These are phyloP conservation scores for Porcisia hertigi DNA, from an alignment of 208 protist genomes.

Conservation along the genomic window DNA sequence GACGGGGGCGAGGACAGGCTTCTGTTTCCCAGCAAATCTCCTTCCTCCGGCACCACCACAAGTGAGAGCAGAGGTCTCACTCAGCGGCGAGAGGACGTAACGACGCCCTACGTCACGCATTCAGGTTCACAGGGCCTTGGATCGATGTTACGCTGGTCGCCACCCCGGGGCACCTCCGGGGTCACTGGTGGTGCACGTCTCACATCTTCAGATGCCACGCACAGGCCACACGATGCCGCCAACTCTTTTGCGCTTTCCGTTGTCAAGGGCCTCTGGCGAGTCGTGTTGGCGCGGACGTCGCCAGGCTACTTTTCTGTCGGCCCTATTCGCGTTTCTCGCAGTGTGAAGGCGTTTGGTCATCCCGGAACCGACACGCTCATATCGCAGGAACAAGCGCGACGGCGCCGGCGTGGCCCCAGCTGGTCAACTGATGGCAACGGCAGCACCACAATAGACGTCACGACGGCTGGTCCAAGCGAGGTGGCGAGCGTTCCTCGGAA, in stretches of 20 bases:
- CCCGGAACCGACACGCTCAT: neutral
- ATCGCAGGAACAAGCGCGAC: neutral
- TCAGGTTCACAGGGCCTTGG: neutral
- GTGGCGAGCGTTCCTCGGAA: neutral
- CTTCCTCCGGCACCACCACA: neutral
- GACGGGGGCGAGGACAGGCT: constrained; percentile 13
- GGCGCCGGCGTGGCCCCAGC: neutral
- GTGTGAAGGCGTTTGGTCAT: neutral
- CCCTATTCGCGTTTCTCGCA: neutral
- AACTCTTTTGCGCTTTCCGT: neutral
- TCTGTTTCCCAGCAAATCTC: constrained; percentile 19
- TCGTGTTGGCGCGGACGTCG: neutral
- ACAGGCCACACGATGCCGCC: neutral
- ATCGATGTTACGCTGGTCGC: neutral
- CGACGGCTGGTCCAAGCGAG: neutral
- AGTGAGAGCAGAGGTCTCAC: neutral
- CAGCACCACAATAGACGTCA: neutral
- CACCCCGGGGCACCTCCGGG: neutral
- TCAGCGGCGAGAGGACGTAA: neutral
- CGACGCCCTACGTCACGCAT: neutral
- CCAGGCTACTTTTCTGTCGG: neutral
- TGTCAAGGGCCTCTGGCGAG: neutral
- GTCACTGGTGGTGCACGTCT: neutral
- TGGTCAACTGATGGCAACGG: neutral
- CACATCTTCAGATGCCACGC: neutral